Percentiles rank a stretch among this genome's conserved stretches.
Conservation (phyloP, 108 stramenopile species). For the Cyclostephanos tholiformis region DNA sequence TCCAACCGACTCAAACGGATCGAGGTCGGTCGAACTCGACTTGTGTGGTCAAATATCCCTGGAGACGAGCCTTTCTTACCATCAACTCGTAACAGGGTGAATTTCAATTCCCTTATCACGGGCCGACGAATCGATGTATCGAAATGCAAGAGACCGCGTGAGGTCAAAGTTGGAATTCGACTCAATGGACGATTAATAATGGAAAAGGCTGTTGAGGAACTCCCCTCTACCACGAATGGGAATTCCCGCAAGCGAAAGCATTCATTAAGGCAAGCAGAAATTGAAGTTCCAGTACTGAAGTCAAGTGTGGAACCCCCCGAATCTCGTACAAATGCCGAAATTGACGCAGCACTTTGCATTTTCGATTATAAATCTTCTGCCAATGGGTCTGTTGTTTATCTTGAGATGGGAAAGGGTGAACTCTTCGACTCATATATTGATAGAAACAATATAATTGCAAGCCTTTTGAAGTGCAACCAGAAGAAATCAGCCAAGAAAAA, state of each 20-base stretch:
- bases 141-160: constrained; percentile 57
- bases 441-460: constrained; percentile 29
- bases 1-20: constrained; percentile 41
- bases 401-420: constrained; percentile 16
- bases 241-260: constrained; percentile 39
- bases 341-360: constrained; percentile 36
- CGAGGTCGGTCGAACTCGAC: constrained; percentile 62
- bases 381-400: constrained; percentile 31
- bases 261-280: constrained; percentile 43
- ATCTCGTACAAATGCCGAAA: constrained; percentile 35
- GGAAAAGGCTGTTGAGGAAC: constrained; percentile 45
- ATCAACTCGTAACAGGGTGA: constrained; percentile 43
- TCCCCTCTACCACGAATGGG: constrained; percentile 6
- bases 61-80: constrained; percentile 34
- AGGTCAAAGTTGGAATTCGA: constrained; percentile 64
- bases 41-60: constrained; percentile 64
- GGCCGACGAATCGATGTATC: constrained; percentile 57
- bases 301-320: constrained; percentile 17
- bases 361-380: not conserved
- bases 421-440: constrained; percentile 10
- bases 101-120: constrained; percentile 62
- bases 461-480: constrained; percentile 37
- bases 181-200: constrained; percentile 55
- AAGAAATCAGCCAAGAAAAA: constrained; percentile 25
- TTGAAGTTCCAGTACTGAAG: constrained; percentile 1